Evolutionary conservation across 2,329 filamentous ascomycete species (phyloP).

Genomic region (Aspergillus sp.): DNA sequence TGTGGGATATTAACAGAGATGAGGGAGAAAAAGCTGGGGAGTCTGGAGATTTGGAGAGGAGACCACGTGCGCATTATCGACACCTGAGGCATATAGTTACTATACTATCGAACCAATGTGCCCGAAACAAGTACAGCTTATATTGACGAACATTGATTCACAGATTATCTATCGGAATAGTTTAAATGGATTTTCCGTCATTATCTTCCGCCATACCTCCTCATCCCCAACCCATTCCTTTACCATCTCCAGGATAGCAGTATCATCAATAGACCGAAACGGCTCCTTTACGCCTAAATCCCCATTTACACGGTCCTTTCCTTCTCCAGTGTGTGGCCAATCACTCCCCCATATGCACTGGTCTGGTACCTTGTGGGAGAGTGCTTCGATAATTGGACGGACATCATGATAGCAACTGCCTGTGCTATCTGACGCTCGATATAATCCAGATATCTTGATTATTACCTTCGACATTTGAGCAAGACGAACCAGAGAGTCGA

Average conservation of each 20-base stretch:
- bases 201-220: not conserved
- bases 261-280: not conserved
- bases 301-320: not conserved
- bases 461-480: not conserved
- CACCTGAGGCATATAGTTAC: no score
- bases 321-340: slow-evolving; percentile 9
- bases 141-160: no score
- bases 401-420: not conserved
- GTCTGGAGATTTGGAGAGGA: not conserved
- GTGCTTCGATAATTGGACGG: not conserved
- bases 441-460: not conserved
- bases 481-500: not conserved
- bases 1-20: not conserved
- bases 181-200: not conserved
- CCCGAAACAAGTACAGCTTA: no score
- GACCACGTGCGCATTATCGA: not conserved
- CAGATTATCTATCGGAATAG: not conserved
- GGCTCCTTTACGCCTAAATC: not conserved
- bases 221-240: not conserved
- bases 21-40: not conserved
- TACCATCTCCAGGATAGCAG: not conserved
- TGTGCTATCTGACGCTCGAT: not conserved
- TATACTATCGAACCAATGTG: no score
- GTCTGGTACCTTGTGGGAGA: not conserved
- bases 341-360: slow-evolving; percentile 8